Evolutionary conservation across 208 protist species (phyloP), one percentile per base, ranked within the genome.

Genomic region (Baffinella frigidus): DNA sequence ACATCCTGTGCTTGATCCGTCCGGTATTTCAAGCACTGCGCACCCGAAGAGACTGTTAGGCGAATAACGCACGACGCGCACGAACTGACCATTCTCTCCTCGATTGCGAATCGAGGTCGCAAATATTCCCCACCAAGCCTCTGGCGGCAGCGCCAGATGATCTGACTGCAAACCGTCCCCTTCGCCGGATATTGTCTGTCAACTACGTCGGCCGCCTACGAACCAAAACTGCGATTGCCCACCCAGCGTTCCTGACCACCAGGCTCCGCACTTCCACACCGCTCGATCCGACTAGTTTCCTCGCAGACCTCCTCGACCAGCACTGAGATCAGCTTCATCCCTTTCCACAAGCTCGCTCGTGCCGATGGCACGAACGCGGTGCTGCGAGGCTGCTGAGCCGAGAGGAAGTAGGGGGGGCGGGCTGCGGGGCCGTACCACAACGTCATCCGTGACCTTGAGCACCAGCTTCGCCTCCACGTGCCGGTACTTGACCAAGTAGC

Each of bases 391-490:
- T n/a, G n/a, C n/a, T n/a, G n/a, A n/a, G n/a, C n/a, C n/a, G n/a
- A n/a, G n/a, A n/a, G n/a, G n/a, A n/a, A 41, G 71, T 35, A 50
- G 62, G 9, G 5, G 44, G 27, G 44, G 24, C 10, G 56, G 24
- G 11, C 3, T 3, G 17, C 17, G 3, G 44, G 4, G 27, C 11
- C 81, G 9, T 30, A 89, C 81, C 81, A 71, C 81, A 35, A 51
- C n/a, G 39, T 89, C 81, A 51, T 89, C 81, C 33, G 81, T 89
- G 50, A 92, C 87, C 64, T 92, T 92, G 24, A 92, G 17, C 24
- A 92, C 87, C 30, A 92, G 56, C 33, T 92, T 74, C 10, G 62
- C 87, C 27, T 92, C 87, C 24, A 50, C 38, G 38, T 92, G 51
- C 56, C 87, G 39, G 48, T 92, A 92, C 64, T 92, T 92, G 45